These are phyloP conservation scores for Metarhizium brunneum DNA, from an alignment of 2,329 filamentous ascomycete genomes.

Conservation along the genomic window DNA sequence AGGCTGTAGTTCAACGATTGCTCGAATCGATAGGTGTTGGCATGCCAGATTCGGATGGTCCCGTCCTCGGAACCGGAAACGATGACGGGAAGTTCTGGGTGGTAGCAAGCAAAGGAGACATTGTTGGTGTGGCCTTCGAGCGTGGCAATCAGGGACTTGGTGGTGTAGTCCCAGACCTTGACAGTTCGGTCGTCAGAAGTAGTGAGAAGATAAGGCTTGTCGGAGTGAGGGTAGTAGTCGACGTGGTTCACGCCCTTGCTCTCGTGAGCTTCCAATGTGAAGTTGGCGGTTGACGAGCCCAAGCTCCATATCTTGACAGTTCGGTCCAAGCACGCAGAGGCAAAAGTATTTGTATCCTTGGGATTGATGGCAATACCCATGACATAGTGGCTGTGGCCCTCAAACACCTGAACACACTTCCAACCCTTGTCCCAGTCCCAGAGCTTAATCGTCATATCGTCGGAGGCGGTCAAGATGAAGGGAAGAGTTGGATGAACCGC, in stretches of 20 bases:
- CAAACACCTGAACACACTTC: constrained; percentile 96
- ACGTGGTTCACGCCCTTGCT: constrained; percentile 97
- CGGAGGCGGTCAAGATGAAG: constrained; percentile 89
- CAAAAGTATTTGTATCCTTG: constrained; percentile 88
- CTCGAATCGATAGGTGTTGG: constrained; percentile 92
- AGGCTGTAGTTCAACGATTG: constrained; percentile 94
- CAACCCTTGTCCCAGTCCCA: constrained; percentile 99
- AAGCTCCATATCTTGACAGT: constrained; percentile 98
- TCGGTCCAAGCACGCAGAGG: constrained; percentile 88
- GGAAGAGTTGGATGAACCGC: constrained; percentile 91
- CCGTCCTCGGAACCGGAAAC: constrained; percentile 97
- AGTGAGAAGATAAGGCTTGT: constrained; percentile 82
- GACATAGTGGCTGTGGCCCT: constrained; percentile 92
- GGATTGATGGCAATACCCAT: constrained; percentile 97
- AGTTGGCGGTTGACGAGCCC: constrained; percentile 88
- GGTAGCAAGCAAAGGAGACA: constrained; percentile 95
- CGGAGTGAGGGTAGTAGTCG: constrained; percentile 72
- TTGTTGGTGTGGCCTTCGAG: constrained; percentile 97
- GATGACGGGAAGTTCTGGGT: constrained; percentile 92
- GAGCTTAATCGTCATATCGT: constrained; percentile 97
- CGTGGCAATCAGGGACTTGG: constrained; percentile 92
- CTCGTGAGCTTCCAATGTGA: constrained; percentile 93
- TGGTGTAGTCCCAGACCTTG: constrained; percentile 99
- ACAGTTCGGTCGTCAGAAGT: constrained; percentile 95
- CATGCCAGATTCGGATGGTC: constrained; percentile 97